Conservation (phyloP, 2,329 filamentous ascomycete species). For the Hysterium pulicare region DNA sequence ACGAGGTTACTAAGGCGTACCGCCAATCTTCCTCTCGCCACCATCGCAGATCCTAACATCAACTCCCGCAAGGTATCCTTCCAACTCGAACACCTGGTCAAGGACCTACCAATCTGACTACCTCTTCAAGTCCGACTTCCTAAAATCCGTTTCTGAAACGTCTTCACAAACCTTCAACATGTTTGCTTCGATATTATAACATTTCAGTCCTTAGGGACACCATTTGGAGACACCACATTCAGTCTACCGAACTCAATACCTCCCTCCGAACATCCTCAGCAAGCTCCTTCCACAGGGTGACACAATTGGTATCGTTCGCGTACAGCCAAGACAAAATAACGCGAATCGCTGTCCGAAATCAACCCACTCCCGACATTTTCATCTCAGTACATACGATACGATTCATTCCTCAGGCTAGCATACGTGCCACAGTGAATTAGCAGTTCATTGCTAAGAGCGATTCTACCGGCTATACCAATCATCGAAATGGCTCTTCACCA, state of each 20-base stretch:
- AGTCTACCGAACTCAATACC: constrained; percentile 7
- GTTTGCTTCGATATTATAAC: constrained; percentile 38
- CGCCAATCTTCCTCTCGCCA: constrained; percentile 28
- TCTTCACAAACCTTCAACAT: constrained; percentile 26
- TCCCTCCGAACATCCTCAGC: constrained; percentile 8
- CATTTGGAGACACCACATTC: constrained; percentile 12
- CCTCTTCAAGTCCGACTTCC: constrained; percentile 13
- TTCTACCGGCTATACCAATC: constrained; percentile 1
- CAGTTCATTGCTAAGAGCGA: background rate
- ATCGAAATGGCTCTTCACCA: constrained; percentile 33
- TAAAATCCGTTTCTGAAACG: constrained; percentile 28
- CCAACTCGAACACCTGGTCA: constrained; percentile 18
- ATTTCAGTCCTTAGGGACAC: constrained; percentile 34
- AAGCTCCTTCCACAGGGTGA: background rate
- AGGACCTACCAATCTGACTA: constrained; percentile 21
- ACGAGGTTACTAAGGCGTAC: constrained; percentile 1
- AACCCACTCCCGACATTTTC: background rate
- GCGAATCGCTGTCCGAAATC: background rate
- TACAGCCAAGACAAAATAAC: background rate
- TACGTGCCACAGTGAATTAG: background rate
- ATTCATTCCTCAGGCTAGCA: background rate
- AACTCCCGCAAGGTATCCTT: constrained; percentile 30
- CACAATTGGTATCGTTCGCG: background rate
- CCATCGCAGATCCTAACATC: constrained; percentile 31
- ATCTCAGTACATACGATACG: background rate